Percentiles rank a stretch among this genome's conserved stretches.
phyloP scores from a whole-genome alignment of 768 basidiomycete genomes.

The Gymnopilus junonius region DNA sequence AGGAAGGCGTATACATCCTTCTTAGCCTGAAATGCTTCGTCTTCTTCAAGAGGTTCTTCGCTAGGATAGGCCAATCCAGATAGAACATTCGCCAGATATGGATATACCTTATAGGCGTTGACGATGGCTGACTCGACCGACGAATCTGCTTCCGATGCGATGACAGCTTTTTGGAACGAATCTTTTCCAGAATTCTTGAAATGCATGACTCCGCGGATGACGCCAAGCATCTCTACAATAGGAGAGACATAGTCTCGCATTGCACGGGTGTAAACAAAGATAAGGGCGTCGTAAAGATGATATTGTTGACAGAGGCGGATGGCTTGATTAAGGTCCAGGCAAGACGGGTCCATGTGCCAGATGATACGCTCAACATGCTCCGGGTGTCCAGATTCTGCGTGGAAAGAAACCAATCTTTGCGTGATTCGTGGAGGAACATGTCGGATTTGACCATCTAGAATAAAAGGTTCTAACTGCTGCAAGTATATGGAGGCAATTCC shows the following conservation, averaged over 20 bases:
- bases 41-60: slow-evolving; percentile 66
- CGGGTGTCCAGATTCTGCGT: slow-evolving; percentile 71
- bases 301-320: slow-evolving; percentile 84
- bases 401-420: slow-evolving; percentile 79
- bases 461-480: slow-evolving; percentile 77
- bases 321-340: slow-evolving; percentile 92
- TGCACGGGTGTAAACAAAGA: slow-evolving; percentile 92
- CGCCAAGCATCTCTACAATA: slow-evolving; percentile 78
- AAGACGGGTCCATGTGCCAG: slow-evolving; percentile 93
- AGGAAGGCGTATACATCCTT: slow-evolving; percentile 79
- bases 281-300: slow-evolving; percentile 89
- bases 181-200: slow-evolving; percentile 46
- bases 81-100: slow-evolving; percentile 81
- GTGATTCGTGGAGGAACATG: slow-evolving; percentile 87
- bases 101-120: slow-evolving; percentile 91
- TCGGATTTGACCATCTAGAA: slow-evolving; percentile 74
- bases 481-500: slow-evolving; percentile 89
- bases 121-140: slow-evolving; percentile 60
- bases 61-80: slow-evolving; percentile 89
- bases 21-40: slow-evolving; percentile 73
- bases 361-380: slow-evolving; percentile 88
- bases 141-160: slow-evolving; percentile 33
- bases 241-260: slow-evolving; percentile 90
- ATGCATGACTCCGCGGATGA: slow-evolving; percentile 72
- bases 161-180: slow-evolving; percentile 30